Evolutionary conservation across 2,329 filamentous ascomycete species (phyloP).

Genomic region (Lasiodiplodia sp.): DNA sequence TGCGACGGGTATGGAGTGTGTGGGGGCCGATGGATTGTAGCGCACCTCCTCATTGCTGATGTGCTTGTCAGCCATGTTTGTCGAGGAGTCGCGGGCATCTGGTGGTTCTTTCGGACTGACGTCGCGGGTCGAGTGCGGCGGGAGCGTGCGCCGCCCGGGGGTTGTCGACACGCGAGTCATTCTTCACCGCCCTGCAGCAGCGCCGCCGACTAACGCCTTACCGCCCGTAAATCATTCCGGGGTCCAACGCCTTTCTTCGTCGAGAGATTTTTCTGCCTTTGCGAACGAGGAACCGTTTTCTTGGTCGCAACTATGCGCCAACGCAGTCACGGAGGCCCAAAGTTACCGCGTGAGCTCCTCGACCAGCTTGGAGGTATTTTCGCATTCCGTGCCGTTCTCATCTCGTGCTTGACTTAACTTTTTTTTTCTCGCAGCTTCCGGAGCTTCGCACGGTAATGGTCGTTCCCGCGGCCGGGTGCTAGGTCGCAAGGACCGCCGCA

Average conservation of each 20-base stretch:
- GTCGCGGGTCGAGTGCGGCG: constrained; percentile 16
- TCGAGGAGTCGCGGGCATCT: constrained; percentile 18
- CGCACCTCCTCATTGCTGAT: constrained; percentile 68
- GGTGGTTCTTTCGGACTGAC: constrained; percentile 17
- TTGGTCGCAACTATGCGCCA: constrained; percentile 46
- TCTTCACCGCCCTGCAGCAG: background rate
- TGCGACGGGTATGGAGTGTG: background rate
- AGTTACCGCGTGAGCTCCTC: constrained; percentile 55
- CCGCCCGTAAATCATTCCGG: constrained; percentile 17
- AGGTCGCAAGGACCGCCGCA: constrained; percentile 71
- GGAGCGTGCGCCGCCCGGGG: constrained; percentile 27
- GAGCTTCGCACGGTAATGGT: constrained; percentile 34
- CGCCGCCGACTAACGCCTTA: background rate
- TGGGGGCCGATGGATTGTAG: constrained; percentile 18
- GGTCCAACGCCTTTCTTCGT: constrained; percentile 2
- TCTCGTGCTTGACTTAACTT: background rate
- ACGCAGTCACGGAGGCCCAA: constrained; percentile 48
- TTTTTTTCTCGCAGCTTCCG: constrained; percentile 31
- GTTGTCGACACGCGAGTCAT: constrained; percentile 30
- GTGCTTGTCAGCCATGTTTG: constrained; percentile 50
- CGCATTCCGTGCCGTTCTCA: background rate
- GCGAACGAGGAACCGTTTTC: background rate
- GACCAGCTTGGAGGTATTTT: constrained; percentile 52
- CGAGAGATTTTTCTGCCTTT: constrained; percentile 33
- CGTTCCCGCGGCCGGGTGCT: constrained; percentile 40